phyloP scores from a whole-genome alignment of 2,329 filamentous ascomycete species.

The Xylariales sp. region DNA sequence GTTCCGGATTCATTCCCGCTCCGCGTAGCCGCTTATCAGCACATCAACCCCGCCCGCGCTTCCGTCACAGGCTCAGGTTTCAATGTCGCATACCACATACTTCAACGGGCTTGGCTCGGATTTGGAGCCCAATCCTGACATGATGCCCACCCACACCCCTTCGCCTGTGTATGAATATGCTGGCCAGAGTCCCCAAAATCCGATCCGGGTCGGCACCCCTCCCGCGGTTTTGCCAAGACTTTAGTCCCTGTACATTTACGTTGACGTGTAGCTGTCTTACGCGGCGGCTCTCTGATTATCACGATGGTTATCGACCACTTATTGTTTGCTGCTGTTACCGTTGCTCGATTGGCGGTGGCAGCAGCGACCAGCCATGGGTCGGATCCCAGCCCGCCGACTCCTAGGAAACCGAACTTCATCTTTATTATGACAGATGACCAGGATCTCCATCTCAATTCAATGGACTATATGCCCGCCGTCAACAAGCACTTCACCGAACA shows the following conservation, averaged over 20 bases:
- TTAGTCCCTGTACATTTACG: neutral
- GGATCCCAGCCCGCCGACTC: neutral
- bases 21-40: neutral
- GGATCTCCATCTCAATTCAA: constrained; percentile 50
- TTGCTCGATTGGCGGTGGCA: neutral
- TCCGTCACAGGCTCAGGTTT: neutral
- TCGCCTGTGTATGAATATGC: neutral
- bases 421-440: constrained; percentile 61
- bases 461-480: constrained; percentile 49
- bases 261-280: constrained; percentile 1
- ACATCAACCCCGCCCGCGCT: neutral
- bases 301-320: neutral
- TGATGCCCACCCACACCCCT: neutral
- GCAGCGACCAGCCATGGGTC: neutral
- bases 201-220: neutral
- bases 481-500: constrained; percentile 46
- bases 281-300: neutral
- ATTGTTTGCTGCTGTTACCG: neutral
- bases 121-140: neutral
- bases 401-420: constrained; percentile 44
- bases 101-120: neutral
- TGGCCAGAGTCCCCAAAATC: neutral
- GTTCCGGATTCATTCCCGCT: constrained; percentile 1
- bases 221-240: constrained; percentile 2
- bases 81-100: constrained; percentile 1